Conservation (phyloP, 306 rosid species). For the Rubus parviflorus region DNA sequence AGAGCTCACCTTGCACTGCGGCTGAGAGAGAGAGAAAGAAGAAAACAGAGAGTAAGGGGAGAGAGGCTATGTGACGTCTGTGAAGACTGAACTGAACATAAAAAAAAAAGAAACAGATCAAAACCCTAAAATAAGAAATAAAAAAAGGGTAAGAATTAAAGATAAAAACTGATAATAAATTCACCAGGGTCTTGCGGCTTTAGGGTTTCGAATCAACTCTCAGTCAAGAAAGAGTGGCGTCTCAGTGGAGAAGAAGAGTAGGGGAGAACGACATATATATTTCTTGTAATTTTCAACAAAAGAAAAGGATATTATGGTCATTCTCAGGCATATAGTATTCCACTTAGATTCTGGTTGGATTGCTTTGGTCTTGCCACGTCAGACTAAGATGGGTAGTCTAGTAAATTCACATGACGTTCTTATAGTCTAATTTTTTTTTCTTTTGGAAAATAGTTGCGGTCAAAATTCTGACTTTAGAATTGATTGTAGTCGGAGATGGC, state of each 20-base stretch:
- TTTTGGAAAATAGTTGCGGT: background rate
- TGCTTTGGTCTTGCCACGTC: background rate
- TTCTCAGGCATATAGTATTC: background rate
- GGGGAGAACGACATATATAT: background rate
- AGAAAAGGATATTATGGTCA: background rate
- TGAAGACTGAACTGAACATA: background rate
- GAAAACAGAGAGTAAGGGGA: background rate
- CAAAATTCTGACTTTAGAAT: background rate
- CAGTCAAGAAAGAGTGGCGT: background rate
- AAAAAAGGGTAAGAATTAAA: background rate
- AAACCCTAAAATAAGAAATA: background rate
- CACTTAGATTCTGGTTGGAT: background rate
- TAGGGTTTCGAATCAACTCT: background rate
- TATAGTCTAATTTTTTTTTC: background rate
- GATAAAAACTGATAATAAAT: background rate
- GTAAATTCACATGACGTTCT: background rate
- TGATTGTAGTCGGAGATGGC: conserved; percentile 23
- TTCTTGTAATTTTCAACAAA: background rate
- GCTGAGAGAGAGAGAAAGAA: background rate
- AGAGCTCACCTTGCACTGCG: background rate
- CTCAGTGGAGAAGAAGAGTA: background rate
- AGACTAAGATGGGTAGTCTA: background rate
- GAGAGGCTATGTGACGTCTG: background rate
- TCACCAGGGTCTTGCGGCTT: background rate
- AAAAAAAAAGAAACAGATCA: background rate